phyloP scores from a whole-genome alignment of 2,329 filamentous ascomycete genomes.

The Ambrosiella xylebori region DNA sequence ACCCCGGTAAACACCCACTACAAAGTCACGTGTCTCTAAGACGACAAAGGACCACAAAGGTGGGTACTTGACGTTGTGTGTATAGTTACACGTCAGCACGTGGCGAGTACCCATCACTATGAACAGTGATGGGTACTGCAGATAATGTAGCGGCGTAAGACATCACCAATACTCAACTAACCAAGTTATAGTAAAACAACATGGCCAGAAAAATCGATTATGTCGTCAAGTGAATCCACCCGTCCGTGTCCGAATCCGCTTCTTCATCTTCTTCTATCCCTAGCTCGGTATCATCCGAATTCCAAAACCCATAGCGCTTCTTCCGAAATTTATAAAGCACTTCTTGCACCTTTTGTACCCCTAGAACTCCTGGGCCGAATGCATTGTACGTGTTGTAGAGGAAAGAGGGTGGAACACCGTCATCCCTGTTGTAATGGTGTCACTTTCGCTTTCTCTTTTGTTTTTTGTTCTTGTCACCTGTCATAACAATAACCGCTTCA shows the following conservation, averaged over 20 bases:
- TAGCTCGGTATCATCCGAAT: constrained; percentile 18
- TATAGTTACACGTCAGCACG: neutral
- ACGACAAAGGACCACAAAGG: neutral
- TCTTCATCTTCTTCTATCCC: constrained; percentile 30
- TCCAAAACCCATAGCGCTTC: constrained; percentile 7
- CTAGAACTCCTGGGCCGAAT: constrained; percentile 31
- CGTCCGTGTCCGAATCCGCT: constrained; percentile 43
- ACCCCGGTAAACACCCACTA: neutral
- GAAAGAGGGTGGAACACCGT: constrained; percentile 17
- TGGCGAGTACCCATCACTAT: too few species aligned
- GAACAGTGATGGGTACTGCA: too few species aligned
- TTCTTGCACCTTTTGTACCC: constrained; percentile 34
- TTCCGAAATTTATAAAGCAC: constrained; percentile 16
- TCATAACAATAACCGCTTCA: constrained; percentile 26
- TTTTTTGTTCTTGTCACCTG: neutral
- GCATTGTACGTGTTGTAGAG: constrained; percentile 18
- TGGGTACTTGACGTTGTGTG: neutral
- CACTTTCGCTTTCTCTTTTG: neutral
- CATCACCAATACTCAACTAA: neutral
- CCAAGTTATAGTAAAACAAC: too few species aligned
- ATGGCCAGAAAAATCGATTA: neutral
- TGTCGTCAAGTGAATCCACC: neutral
- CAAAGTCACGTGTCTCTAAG: neutral
- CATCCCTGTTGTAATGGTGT: constrained; percentile 24
- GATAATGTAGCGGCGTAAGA: neutral